phyloP scores from a whole-genome alignment of 2,329 filamentous ascomycete species.

The Leptoxyphium fumago region DNA sequence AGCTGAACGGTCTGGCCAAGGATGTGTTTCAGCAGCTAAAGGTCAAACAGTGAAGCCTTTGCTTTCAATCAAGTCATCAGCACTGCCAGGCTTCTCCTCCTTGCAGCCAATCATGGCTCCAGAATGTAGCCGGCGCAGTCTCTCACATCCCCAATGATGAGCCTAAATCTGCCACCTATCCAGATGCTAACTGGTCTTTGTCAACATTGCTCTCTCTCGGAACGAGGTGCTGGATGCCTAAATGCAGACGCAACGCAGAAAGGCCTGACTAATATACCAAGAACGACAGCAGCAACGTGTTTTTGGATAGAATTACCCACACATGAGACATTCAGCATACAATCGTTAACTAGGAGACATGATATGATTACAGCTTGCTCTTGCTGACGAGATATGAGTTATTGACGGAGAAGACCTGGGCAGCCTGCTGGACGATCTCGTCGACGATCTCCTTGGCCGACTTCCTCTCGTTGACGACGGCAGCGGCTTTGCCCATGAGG shows the following conservation, averaged over 20 bases:
- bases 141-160: no score
- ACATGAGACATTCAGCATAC: background rate
- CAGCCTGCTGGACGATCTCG: conserved; percentile 75
- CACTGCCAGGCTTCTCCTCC: no score
- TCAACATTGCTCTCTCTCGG: no score
- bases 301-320: no score
- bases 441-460: conserved; percentile 82
- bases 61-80: background rate
- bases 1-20: background rate
- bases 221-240: no score
- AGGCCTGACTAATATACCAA: no score
- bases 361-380: conserved; percentile 13
- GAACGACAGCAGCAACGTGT: no score
- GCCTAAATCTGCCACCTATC: no score
- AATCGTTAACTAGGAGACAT: background rate
- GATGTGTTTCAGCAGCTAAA: background rate
- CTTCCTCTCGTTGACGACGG: conserved; percentile 87
- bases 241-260: no score
- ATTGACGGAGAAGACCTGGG: conserved; percentile 15
- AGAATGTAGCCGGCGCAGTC: no score
- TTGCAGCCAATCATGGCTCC: no score
- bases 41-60: background rate
- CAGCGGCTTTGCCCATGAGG: conserved; percentile 93
- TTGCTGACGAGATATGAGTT: conserved; percentile 16
- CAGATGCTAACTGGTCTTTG: no score